Evolutionary conservation across 306 rosid genomes (phyloP).

Genomic region (Cyamopsis tetragonoloba): DNA sequence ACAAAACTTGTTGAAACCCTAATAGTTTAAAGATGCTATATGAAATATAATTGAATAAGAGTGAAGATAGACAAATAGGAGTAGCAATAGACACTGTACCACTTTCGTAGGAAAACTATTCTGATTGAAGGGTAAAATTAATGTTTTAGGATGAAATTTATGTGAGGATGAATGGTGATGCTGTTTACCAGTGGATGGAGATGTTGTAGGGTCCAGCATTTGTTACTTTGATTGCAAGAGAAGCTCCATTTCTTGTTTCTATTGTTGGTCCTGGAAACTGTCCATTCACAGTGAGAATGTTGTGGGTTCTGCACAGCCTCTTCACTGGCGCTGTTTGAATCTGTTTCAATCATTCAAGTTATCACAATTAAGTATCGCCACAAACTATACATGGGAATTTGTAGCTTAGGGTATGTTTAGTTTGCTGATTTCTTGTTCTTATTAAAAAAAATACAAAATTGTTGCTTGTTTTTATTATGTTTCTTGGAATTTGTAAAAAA

Average conservation of each 20-base stretch:
- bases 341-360: constrained; percentile 31
- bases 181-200: constrained; percentile 68
- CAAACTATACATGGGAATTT: background rate
- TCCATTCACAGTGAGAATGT: constrained; percentile 64
- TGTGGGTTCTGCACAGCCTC: constrained; percentile 86
- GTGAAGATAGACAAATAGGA: no score
- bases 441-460: no score
- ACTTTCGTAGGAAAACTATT: background rate
- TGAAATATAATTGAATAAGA: no score
- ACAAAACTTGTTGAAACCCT: no score
- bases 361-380: background rate
- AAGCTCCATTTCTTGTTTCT: constrained; percentile 63
- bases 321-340: constrained; percentile 53
- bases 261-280: constrained; percentile 83
- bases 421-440: no score
- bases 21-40: no score
- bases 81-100: no score
- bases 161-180: constrained; percentile 12
- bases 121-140: background rate
- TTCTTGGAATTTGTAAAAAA: no score
- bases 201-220: constrained; percentile 64
- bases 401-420: no score
- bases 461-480: no score
- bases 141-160: background rate
- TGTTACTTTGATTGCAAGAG: constrained; percentile 57